Evolutionary conservation across 1,284 basidiomycete species (phyloP).

Genomic region (Sanguinoderma infundibulare): DNA sequence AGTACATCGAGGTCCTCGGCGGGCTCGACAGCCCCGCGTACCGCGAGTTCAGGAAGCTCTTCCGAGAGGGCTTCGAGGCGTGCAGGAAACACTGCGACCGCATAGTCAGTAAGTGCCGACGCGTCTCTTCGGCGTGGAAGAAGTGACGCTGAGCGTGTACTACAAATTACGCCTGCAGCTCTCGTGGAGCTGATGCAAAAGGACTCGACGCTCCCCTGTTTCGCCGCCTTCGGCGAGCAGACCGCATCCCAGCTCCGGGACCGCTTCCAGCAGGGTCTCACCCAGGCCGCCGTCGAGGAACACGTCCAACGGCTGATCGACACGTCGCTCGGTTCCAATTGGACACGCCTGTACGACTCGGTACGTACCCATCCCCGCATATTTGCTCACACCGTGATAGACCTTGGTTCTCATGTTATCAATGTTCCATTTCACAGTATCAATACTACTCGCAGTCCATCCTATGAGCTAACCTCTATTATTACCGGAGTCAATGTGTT

Average conservation of each 20-base stretch:
- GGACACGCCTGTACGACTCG: slow-evolving; percentile 92
- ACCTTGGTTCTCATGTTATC: slow-evolving; percentile 10
- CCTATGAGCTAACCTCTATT: slow-evolving; percentile 43
- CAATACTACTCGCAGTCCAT: slow-evolving; percentile 90
- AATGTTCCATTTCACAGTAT: slow-evolving; percentile 44
- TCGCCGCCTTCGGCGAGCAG: slow-evolving; percentile 88
- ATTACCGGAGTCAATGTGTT: not conserved
- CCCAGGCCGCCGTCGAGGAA: slow-evolving; percentile 86
- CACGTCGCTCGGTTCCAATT: slow-evolving; percentile 87
- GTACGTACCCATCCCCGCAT: slow-evolving; percentile 46
- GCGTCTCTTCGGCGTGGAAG: not conserved
- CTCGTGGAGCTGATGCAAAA: slow-evolving; percentile 98
- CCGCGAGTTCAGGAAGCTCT: slow-evolving; percentile 85
- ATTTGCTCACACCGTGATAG: not conserved
- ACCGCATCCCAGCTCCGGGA: slow-evolving; percentile 89
- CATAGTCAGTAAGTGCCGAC: slow-evolving; percentile 85
- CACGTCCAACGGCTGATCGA: slow-evolving; percentile 90
- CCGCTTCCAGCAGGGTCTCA: slow-evolving; percentile 91
- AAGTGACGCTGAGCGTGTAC: not conserved
- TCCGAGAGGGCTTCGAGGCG: slow-evolving; percentile 93
- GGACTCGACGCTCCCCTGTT: slow-evolving; percentile 94
- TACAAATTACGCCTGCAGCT: slow-evolving; percentile 52
- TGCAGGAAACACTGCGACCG: slow-evolving; percentile 97
- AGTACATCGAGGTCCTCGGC: slow-evolving; percentile 97
- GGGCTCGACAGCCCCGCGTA: slow-evolving; percentile 83